Base-by-base conservation (phyloP, 2,329 filamentous ascomycete species). In the Aspergillus ruber region DNA sequence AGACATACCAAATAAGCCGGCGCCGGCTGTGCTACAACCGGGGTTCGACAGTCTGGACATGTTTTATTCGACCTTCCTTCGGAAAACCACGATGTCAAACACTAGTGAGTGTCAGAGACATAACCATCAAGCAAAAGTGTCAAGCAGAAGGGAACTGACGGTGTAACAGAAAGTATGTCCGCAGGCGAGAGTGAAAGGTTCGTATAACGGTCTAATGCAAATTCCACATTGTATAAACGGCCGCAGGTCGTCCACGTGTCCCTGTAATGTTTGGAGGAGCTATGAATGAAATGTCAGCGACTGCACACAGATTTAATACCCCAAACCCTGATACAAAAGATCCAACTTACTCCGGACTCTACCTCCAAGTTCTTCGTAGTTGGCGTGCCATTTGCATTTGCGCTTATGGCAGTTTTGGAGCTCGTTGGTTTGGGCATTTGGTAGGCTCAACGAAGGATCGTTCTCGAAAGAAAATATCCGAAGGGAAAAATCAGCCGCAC, bases 161-260 rank as follows among this genome's bases (percentile, higher is more conserved):
- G 77, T 80, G 61, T 87, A 87, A 68, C 84, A 87, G 65, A 85
- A 86, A 6, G 83, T 86, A 63, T 87, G 84, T 3, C 84, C 84
- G 57, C 84, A 87, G 6, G 74, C 74, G 45, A 86, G 74, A 15
- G 80, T 83, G 66, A 81, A 87, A 2, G 84, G 84, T 64, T 86
- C 83, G 66, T 85, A 86, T 43, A 86, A 74, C 43, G 83, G 76
- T 47, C 80, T 77, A 55, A 84, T 79, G 65, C 84, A 87, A 52
- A 87, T 82, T 53, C 82, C 82, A 69, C 84, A 87, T 48, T 81
- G 82, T 56, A 84, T 70, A 27, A 84, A 72, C 25, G 67, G 69
- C 54, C 82, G 76, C 51, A 86, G 77, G 55, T 77, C 74, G 56
- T 82, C 76, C 41, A 86, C 75, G 63, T 85, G 81, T 41, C 70